Evolutionary conservation across 768 basidiomycete genomes (phyloP), one percentile per base, ranked within the genome.

Genomic region (Tricholomella constricta): DNA sequence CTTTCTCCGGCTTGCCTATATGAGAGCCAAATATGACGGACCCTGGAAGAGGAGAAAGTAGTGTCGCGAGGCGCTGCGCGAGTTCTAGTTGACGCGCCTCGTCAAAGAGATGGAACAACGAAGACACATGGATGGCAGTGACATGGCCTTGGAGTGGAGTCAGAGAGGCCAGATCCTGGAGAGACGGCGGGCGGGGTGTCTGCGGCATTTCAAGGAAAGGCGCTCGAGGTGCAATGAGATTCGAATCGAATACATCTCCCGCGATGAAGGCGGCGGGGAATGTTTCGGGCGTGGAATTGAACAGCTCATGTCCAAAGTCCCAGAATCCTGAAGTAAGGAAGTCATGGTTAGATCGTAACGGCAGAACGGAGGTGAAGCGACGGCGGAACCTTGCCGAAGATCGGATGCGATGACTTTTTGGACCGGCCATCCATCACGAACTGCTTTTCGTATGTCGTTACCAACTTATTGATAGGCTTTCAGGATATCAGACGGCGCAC

Each of bases 101-200:
- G 48, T 60, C 54, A 62, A 84, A 84, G 26, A 83, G 72, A 56
- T 82, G 82, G 57, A 86, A 84, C 63, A 85, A 69, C 6, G 76
- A 65, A 11, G 75, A 69, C 2, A 77, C 75, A 58, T 82, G 77
- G 17, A 85, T 79, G 5, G 66, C 77, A 10, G 79, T 74, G 34
- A 82, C 64, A 20, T 69, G 74, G 3, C 80, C 78, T 42, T 61
- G 74, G 8, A 83, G 67, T 6, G 75, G 73, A 17, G 69, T 80
- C 31, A 85, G 66, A 0, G 78, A 75, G 1, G 50, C 70, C 26
- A 81, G 51, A 2, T 64, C 55, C 4, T 56, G 25, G 37, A 80
- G 56, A 44, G 58, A 58, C 0, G n/a, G n/a, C n/a, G 71, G 70
- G 6, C 37, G 36, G 14, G 59, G 48, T 12, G 61, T 51, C 11